phyloP scores from a whole-genome alignment of 495 filamentous ascomycete genomes.

The Staphylotrichum tortipilum region DNA sequence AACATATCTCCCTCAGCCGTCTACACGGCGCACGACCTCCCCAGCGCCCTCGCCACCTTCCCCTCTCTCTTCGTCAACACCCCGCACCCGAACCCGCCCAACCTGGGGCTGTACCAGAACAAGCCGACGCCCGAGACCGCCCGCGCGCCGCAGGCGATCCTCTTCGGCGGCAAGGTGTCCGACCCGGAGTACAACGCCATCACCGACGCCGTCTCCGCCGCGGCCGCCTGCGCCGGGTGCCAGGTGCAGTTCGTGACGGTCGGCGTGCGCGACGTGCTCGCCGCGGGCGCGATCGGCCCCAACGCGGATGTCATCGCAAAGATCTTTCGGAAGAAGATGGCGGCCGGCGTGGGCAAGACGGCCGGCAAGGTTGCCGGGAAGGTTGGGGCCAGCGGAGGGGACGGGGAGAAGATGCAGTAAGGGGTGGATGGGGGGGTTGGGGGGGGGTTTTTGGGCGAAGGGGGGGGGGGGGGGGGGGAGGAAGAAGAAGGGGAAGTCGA shows the following conservation, averaged over 20 bases:
- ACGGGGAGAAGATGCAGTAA: background rate
- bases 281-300: slow-evolving; percentile 21
- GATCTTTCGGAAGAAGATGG: slow-evolving; percentile 29
- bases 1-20: too few relatives aligned
- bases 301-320: slow-evolving; percentile 26
- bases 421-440: background rate
- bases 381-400: background rate
- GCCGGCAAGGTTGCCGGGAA: background rate
- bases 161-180: slow-evolving; percentile 25
- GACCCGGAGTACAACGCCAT: slow-evolving; percentile 25
- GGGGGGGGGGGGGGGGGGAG: too few relatives aligned
- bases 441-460: too few relatives aligned
- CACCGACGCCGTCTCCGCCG: slow-evolving; percentile 9
- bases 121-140: background rate
- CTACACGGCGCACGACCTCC: too few relatives aligned
- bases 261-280: slow-evolving; percentile 24
- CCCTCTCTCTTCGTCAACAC: slow-evolving; percentile 11
- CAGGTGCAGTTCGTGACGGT: slow-evolving; percentile 19
- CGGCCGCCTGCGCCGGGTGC: background rate
- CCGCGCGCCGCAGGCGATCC: slow-evolving; percentile 19
- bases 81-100: slow-evolving; percentile 17
- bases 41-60: too few relatives aligned
- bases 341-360: slow-evolving; percentile 2
- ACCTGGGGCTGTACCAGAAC: too few relatives aligned
- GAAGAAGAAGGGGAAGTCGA: background rate